phyloP scores from a whole-genome alignment of 306 rosid genomes.

The Mimosa pudica region DNA sequence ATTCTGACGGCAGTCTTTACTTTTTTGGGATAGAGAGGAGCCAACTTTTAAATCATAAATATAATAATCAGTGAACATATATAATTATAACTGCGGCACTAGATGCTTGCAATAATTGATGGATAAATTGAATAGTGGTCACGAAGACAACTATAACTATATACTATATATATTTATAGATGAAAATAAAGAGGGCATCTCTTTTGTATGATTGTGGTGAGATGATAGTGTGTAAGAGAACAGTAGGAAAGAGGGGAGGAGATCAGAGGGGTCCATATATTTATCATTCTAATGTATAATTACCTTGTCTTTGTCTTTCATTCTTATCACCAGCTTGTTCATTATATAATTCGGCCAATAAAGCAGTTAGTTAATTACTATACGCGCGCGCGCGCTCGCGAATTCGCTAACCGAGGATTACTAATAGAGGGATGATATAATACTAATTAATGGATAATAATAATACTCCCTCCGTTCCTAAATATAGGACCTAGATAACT shows the following conservation, averaged over 20 bases:
- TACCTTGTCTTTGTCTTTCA: conserved; percentile 45
- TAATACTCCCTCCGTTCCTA: too few species aligned
- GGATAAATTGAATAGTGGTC: too few species aligned
- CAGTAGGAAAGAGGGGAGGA: conserved; percentile 11
- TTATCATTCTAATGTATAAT: conserved; percentile 3
- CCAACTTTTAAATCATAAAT: not conserved
- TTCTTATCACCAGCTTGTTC: conserved; percentile 24
- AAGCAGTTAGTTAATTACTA: not conserved
- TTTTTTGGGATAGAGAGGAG: not conserved
- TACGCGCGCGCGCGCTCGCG: conserved; percentile 24
- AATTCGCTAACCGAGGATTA: not conserved
- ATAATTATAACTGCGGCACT: not conserved
- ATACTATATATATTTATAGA: too few species aligned
- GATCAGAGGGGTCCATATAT: conserved; percentile 35
- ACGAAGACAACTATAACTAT: not conserved
- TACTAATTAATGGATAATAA: too few species aligned
- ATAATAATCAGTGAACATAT: not conserved
- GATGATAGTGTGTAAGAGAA: conserved; percentile 24
- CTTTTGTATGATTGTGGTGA: conserved; percentile 25
- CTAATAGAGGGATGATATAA: not conserved
- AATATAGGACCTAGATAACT: too few species aligned
- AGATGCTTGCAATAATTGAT: not conserved
- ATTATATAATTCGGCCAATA: not conserved
- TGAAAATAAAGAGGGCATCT: conserved; percentile 23
- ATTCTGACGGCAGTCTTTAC: not conserved